Conservation (phyloP, 371 early-diverging fungal species). For the Actinomortierella ambigua region DNA sequence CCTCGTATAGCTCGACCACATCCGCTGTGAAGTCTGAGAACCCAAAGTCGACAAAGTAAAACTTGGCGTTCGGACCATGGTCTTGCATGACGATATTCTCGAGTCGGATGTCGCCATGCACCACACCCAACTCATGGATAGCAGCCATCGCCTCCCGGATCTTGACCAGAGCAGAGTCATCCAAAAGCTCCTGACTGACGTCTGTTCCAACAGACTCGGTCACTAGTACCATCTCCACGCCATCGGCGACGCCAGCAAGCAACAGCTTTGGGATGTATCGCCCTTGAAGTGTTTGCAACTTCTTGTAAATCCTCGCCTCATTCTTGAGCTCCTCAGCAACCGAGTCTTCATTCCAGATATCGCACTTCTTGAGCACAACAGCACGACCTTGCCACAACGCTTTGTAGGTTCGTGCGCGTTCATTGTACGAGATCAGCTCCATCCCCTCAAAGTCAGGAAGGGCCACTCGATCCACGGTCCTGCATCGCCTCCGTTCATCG, state of each 20-base stretch:
- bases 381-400: constrained; percentile 11
- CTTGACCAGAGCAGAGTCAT: constrained; percentile 7
- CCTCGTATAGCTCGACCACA: constrained; percentile 1
- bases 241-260: constrained; percentile 12
- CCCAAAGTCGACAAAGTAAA: constrained; percentile 24
- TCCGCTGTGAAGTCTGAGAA: constrained; percentile 7
- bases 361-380: constrained; percentile 23
- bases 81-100: constrained; percentile 14
- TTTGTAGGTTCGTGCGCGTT: constrained; percentile 9
- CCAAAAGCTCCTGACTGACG: constrained; percentile 8
- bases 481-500: constrained; percentile 1
- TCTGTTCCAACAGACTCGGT: constrained; percentile 12
- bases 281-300: constrained; percentile 19
- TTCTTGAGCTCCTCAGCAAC: constrained; percentile 11
- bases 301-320: constrained; percentile 21
- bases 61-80: constrained; percentile 1
- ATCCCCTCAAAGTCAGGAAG: constrained; percentile 14
- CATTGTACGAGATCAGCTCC: constrained; percentile 9
- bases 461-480: not conserved
- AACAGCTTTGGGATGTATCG: constrained; percentile 17
- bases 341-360: constrained; percentile 15
- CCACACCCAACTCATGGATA: constrained; percentile 23
- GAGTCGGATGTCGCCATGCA: constrained; percentile 21
- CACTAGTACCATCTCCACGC: constrained; percentile 15
- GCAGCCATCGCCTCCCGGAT: constrained; percentile 15